Percentiles rank a stretch among this genome's conserved stretches.
Evolutionary conservation across 495 filamentous ascomycete genomes (phyloP).

Genomic region (Cercophora sp.): DNA sequence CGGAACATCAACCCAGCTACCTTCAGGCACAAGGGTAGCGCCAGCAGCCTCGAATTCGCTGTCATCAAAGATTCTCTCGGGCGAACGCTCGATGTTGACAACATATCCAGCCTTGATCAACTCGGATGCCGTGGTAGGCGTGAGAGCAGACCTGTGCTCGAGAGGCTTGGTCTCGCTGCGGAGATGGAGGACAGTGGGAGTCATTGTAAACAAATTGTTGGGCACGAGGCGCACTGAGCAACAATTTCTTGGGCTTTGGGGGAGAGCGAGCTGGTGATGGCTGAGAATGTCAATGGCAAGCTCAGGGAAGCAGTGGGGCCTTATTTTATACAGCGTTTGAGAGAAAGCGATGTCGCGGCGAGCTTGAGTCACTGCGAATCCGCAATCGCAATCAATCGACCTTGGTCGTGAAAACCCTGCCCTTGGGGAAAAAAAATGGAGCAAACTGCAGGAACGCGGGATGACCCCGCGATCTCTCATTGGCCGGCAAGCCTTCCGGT

Average conservation of each 20-base stretch:
- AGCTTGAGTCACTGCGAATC: constrained; percentile 8
- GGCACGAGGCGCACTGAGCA: no score
- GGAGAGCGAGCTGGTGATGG: neutral
- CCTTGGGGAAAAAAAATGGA: neutral
- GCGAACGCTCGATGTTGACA: constrained; percentile 76
- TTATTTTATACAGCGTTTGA: constrained; percentile 2
- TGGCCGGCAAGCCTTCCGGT: no score
- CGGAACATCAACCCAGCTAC: constrained; percentile 74
- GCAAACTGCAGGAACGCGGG: constrained; percentile 9
- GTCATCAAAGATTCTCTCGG: constrained; percentile 82
- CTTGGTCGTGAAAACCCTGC: constrained; percentile 1
- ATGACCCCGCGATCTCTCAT: constrained; percentile 3
- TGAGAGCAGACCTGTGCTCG: constrained; percentile 54
- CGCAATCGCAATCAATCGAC: constrained; percentile 1
- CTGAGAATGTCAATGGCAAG: neutral
- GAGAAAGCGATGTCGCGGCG: neutral
- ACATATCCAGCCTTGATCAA: constrained; percentile 80
- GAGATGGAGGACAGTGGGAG: constrained; percentile 42
- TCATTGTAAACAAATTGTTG: constrained; percentile 22
- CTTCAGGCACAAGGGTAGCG: constrained; percentile 72
- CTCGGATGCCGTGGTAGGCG: constrained; percentile 64
- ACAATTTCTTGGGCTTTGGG: neutral
- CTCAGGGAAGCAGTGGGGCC: neutral
- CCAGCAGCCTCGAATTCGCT: constrained; percentile 59
- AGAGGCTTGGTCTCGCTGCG: constrained; percentile 52